Evolutionary conservation across 208 protist genomes (phyloP).

Genomic region (Novymonas esmeraldas): DNA sequence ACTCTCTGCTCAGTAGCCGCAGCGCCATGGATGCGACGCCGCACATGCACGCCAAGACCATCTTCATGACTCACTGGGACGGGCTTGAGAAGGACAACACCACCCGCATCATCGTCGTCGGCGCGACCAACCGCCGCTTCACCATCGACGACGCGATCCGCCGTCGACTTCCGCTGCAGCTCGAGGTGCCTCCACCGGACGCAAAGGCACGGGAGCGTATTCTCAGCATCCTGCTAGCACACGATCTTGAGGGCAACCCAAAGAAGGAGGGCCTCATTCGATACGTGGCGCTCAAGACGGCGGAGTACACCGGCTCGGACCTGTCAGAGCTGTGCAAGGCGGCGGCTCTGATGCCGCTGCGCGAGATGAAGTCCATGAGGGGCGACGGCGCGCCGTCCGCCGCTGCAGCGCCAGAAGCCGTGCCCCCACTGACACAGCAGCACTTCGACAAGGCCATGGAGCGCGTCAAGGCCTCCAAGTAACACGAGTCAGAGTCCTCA

Average conservation of each 20-base stretch:
- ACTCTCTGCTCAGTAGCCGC: constrained; percentile 88
- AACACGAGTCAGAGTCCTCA: not conserved
- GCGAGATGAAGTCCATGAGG: constrained; percentile 51
- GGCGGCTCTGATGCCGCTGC: constrained; percentile 71
- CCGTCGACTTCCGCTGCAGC: constrained; percentile 85
- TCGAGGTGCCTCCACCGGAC: constrained; percentile 83
- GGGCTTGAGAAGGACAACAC: constrained; percentile 51
- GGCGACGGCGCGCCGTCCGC: not conserved
- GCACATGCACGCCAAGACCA: constrained; percentile 86
- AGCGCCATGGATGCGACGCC: constrained; percentile 62
- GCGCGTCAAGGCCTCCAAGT: constrained; percentile 68
- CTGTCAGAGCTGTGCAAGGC: constrained; percentile 94
- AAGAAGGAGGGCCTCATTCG: constrained; percentile 59
- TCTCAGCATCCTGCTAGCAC: constrained; percentile 68
- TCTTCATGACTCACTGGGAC: constrained; percentile 94
- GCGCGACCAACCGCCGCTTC: constrained; percentile 90
- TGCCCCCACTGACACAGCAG: constrained; percentile 60
- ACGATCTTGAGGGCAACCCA: constrained; percentile 61
- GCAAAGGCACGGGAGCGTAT: constrained; percentile 63
- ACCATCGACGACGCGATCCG: constrained; percentile 93
- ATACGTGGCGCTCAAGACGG: constrained; percentile 81
- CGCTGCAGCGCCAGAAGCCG: not conserved
- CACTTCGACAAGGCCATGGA: constrained; percentile 82
- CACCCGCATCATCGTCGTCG: constrained; percentile 83
- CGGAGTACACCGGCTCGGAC: constrained; percentile 92